Evolutionary conservation across 1,284 basidiomycete genomes (phyloP), one percentile per base, ranked within the genome.

Genomic region (Mycena sp.): DNA sequence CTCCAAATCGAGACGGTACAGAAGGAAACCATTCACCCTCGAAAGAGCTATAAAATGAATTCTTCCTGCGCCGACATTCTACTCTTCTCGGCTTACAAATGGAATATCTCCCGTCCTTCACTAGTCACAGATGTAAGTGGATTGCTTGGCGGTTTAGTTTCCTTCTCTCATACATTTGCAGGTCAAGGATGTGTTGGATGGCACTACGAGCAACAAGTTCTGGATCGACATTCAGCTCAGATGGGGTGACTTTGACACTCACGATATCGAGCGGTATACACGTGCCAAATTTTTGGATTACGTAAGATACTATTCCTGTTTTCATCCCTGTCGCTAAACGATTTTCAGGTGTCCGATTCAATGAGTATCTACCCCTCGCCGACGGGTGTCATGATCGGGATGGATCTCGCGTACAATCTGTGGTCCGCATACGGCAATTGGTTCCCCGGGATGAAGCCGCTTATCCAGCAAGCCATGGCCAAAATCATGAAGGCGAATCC

Each of bases 21-120:
- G 78, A 99, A 99, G 81, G 97, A 99, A 80, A 99, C 97, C 0
- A 99, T 99, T 69, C 97, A 94, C 78, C 97, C 98, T 73, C 93
- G 97, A 80, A 99, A 99, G 85, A 98, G 95, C 84, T 99, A 99
- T 88, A 98, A 99, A 86, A 98, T 99, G 95, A 99, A 99, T 80
- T 98, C 96, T 12, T 94, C 93, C 38, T 94, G 93, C 69, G 97
- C 97, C 61, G 98, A 99, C 75, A 96, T 99, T 71, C 84, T 99
- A 35, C 84, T 99, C 55, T 99, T 99, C 87, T 98, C 96, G 25
- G 93, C 94, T 3, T 95, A 96, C 82, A 96, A 96, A 87, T 99
- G 97, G 97, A 98, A 98, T 75, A 98, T 99, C 69, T 92, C 96
- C 16, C 89, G 96, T 29, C 98, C 98, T 1, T 98, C 96, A 17